These are phyloP conservation scores for Triangularia setosa DNA, from an alignment of 2,329 filamentous ascomycete genomes.

Conservation along the genomic window DNA sequence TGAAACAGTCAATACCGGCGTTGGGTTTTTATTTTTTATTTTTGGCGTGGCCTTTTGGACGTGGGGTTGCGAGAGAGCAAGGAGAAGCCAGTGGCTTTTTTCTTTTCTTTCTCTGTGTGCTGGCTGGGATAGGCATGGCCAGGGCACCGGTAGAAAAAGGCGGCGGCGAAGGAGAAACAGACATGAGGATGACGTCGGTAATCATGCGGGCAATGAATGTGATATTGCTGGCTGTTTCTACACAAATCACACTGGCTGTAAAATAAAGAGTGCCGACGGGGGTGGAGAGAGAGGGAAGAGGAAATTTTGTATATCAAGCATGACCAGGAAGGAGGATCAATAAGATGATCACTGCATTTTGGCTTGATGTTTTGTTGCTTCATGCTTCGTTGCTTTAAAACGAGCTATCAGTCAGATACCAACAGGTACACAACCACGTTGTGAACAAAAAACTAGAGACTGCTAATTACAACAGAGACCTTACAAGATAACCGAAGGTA, in stretches of 20 bases:
- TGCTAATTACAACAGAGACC: too few species aligned
- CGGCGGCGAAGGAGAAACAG: background rate
- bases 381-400: background rate
- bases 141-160: background rate
- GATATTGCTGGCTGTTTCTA: background rate
- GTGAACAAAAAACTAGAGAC: too few species aligned
- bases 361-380: background rate
- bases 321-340: background rate
- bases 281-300: background rate
- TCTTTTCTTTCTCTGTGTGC: background rate
- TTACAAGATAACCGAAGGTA: too few species aligned
- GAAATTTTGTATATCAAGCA: background rate
- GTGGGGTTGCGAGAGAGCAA: background rate
- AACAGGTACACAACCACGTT: too few species aligned
- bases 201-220: background rate
- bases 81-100: background rate
- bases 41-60: background rate
- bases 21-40: background rate
- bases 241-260: background rate
- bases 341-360: background rate
- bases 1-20: background rate
- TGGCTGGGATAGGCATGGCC: background rate
- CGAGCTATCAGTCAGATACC: background rate
- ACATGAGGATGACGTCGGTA: background rate
- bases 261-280: background rate